Conservation (phyloP, 2,329 filamentous ascomycete species). For the Huntiella abstrusa region DNA sequence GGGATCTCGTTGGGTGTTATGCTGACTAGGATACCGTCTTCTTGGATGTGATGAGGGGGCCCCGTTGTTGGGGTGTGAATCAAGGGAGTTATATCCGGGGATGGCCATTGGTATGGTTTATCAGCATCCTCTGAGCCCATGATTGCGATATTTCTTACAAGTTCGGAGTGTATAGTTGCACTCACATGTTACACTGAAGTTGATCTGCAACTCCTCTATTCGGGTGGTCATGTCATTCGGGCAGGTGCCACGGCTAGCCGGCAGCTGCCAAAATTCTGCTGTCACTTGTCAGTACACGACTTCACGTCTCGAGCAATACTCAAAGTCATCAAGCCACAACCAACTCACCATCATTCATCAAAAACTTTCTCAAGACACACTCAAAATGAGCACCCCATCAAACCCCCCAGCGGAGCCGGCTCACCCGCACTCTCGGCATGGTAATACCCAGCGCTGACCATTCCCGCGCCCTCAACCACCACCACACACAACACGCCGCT, state of each 20-base stretch:
- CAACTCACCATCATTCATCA: neutral
- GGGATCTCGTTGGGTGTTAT: too few species aligned
- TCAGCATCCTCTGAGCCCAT: too few species aligned
- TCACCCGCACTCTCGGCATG: slow-evolving; percentile 28
- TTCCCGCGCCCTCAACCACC: neutral
- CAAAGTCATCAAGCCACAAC: too few species aligned
- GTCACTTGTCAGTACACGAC: neutral
- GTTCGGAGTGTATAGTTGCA: too few species aligned
- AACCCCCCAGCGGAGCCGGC: neutral
- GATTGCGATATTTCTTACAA: too few species aligned
- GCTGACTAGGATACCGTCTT: neutral
- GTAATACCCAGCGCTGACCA: slow-evolving; percentile 20
- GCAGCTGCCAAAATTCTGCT: neutral
- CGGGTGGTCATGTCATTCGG: neutral
- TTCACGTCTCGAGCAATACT: too few species aligned
- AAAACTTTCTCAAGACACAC: neutral
- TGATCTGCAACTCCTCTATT: too few species aligned
- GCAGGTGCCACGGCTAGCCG: neutral
- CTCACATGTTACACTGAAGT: too few species aligned
- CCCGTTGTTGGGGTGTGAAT: too few species aligned
- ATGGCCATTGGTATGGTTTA: too few species aligned
- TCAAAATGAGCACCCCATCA: neutral
- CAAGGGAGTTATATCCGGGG: too few species aligned
- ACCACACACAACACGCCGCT: slow-evolving; percentile 11
- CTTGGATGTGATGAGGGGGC: too few species aligned